A percentile compares a stretch with the other conserved stretches of the same genome.
phyloP scores from a whole-genome alignment of 2,329 filamentous ascomycete species.

The Fusarium protoensiforme region DNA sequence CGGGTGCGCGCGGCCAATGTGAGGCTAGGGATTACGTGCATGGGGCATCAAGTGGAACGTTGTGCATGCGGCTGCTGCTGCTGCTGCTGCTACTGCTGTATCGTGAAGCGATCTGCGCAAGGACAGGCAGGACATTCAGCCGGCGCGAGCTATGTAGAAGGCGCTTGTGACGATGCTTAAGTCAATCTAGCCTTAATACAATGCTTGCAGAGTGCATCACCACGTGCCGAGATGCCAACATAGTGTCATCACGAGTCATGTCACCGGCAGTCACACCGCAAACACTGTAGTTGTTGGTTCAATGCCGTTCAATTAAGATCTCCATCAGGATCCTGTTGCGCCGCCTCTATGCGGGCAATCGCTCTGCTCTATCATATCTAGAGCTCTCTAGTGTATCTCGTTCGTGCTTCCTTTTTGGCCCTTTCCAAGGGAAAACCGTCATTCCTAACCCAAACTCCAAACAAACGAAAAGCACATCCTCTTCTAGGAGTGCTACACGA shows the following conservation, averaged over 20 bases:
- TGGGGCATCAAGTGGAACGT: slow-evolving; percentile 6
- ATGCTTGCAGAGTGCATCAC: not conserved
- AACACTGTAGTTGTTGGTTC: not conserved
- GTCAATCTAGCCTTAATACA: not conserved
- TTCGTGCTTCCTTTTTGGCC: slow-evolving; percentile 17
- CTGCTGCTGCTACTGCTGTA: not conserved
- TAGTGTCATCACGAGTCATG: not conserved
- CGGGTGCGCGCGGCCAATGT: slow-evolving; percentile 6
- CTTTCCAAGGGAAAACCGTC: slow-evolving; percentile 3
- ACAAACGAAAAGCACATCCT: slow-evolving; percentile 28
- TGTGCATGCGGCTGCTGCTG: slow-evolving; percentile 12
- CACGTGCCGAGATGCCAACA: not conserved
- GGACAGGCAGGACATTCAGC: not conserved
- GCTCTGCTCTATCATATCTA: slow-evolving; percentile 31
- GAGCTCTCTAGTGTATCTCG: slow-evolving; percentile 33
- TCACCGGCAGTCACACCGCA: slow-evolving; percentile 1
- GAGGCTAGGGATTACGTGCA: slow-evolving; percentile 28
- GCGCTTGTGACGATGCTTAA: not conserved
- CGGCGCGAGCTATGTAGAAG: not conserved
- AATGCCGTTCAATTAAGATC: slow-evolving; percentile 30
- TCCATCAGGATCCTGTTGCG: slow-evolving; percentile 12
- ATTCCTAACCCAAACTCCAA: slow-evolving; percentile 32
- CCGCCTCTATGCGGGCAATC: slow-evolving; percentile 22
- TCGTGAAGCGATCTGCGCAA: slow-evolving; percentile 16
- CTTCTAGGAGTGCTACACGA: not conserved